Evolutionary conservation across 495 filamentous ascomycete genomes (phyloP).

Genomic region (Aspergillus haitiensis): DNA sequence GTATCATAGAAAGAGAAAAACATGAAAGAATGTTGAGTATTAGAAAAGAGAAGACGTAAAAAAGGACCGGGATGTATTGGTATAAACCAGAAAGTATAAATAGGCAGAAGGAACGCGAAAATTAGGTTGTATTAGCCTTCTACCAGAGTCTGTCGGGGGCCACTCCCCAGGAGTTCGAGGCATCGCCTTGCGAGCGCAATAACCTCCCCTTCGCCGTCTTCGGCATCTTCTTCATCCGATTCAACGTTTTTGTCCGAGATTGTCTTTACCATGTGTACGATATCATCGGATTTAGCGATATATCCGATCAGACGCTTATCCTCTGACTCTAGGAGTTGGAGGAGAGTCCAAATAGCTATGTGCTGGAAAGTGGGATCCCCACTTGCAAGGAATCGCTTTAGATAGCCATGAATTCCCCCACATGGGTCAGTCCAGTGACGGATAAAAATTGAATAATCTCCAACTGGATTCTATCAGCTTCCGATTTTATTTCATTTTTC

Average conservation of each 20-base stretch:
- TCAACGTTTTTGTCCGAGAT: conserved; percentile 90
- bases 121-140: conserved; percentile 45
- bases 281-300: conserved; percentile 82
- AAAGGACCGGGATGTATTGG: conserved; percentile 17
- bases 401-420: conserved; percentile 92
- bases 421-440: conserved; percentile 90
- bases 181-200: conserved; percentile 87
- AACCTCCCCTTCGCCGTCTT: conserved; percentile 94
- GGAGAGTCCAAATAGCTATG: conserved; percentile 96
- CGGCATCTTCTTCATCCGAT: conserved; percentile 83
- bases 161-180: conserved; percentile 77
- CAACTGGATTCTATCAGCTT: conserved; percentile 58
- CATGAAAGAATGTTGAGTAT: conserved; percentile 12
- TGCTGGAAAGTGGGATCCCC: conserved; percentile 98
- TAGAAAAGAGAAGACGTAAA: conserved; percentile 20
- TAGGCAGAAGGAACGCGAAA: background rate
- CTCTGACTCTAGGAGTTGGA: conserved; percentile 93
- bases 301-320: conserved; percentile 79
- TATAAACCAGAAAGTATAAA: conserved; percentile 18
- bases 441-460: conserved; percentile 94
- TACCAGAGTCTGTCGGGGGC: conserved; percentile 54
- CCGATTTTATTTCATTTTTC: no score
- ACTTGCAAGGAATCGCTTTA: conserved; percentile 87
- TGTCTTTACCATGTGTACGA: conserved; percentile 84
- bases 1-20: conserved; percentile 18